Percentiles rank a stretch among this genome's conserved stretches.
phyloP scores from a whole-genome alignment of 305 asterid genomes.

The Striga hermonthica region DNA sequence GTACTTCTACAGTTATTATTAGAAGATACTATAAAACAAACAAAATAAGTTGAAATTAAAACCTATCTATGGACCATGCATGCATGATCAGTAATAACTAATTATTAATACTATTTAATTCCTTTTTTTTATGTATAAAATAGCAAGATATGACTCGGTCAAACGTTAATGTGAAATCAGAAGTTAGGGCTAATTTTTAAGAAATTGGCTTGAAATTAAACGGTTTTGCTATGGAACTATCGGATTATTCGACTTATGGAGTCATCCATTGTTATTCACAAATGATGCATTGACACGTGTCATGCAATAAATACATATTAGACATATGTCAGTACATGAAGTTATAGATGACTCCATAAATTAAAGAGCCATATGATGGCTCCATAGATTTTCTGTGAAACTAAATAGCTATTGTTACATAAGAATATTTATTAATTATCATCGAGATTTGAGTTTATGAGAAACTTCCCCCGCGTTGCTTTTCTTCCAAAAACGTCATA shows the following conservation, averaged over 20 bases:
- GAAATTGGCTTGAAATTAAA: conserved; percentile 28
- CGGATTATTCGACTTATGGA: too few relatives aligned
- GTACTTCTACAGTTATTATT: not conserved
- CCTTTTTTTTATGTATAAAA: too few relatives aligned
- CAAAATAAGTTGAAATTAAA: not conserved
- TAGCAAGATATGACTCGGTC: too few relatives aligned
- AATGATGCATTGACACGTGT: too few relatives aligned
- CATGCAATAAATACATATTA: too few relatives aligned
- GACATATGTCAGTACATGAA: too few relatives aligned
- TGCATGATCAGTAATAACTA: too few relatives aligned
- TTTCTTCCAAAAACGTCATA: conserved; percentile 40
- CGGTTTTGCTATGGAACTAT: not conserved
- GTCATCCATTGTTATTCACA: too few relatives aligned
- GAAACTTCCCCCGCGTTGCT: conserved; percentile 39
- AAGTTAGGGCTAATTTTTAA: conserved; percentile 26
- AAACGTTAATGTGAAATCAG: too few relatives aligned
- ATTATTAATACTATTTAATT: too few relatives aligned
- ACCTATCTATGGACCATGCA: not conserved
- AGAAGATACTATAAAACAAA: not conserved
- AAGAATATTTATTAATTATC: conserved; percentile 19
- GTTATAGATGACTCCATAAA: not conserved
- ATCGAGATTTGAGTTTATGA: conserved; percentile 46
- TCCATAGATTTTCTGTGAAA: too few relatives aligned
- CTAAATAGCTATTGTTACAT: too few relatives aligned
- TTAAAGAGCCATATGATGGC: not conserved